A percentile compares a stretch with the other conserved stretches of the same genome.
These are phyloP conservation scores for Pinus albicaulis DNA, from an alignment of 75 land plant genomes.

Conservation along the genomic window DNA sequence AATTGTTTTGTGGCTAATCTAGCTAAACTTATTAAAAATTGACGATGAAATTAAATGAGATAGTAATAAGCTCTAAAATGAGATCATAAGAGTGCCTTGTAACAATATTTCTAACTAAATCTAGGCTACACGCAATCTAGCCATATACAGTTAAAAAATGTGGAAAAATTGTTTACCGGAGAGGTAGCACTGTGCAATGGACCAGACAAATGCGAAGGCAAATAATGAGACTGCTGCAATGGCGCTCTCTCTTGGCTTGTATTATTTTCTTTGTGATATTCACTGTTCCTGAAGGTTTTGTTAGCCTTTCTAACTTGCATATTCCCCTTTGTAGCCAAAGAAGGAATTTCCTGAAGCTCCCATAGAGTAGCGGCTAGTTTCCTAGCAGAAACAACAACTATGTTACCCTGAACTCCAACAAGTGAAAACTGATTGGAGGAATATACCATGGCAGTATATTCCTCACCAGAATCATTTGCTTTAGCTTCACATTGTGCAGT, in stretches of 20 bases:
- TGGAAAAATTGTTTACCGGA: constrained; percentile 20
- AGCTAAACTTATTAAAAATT: too few relatives aligned
- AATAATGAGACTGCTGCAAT: constrained; percentile 8
- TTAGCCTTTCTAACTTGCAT: not conserved
- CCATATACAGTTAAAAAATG: not conserved
- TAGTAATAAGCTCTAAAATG: too few relatives aligned
- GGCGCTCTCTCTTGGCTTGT: constrained; percentile 19
- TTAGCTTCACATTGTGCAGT: constrained; percentile 31
- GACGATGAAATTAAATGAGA: too few relatives aligned
- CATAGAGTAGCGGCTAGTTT: constrained; percentile 86
- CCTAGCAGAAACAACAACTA: constrained; percentile 74
- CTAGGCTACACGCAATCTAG: not conserved
- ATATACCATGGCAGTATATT: constrained; percentile 17
- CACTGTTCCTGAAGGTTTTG: constrained; percentile 4
- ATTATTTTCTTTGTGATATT: constrained; percentile 5
- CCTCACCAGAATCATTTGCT: constrained; percentile 42
- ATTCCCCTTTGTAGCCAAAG: constrained; percentile 4
- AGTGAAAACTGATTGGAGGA: constrained; percentile 10
- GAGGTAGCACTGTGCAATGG: constrained; percentile 40
- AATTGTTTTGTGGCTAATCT: too few relatives aligned
- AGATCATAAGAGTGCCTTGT: too few relatives aligned
- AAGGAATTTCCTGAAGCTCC: constrained; percentile 65
- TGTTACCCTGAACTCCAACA: not conserved
- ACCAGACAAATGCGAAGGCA: constrained; percentile 49
- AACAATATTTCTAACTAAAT: too few relatives aligned